phyloP scores from a whole-genome alignment of 352 stramenopile species.

The Elongisporangium anandrum region DNA sequence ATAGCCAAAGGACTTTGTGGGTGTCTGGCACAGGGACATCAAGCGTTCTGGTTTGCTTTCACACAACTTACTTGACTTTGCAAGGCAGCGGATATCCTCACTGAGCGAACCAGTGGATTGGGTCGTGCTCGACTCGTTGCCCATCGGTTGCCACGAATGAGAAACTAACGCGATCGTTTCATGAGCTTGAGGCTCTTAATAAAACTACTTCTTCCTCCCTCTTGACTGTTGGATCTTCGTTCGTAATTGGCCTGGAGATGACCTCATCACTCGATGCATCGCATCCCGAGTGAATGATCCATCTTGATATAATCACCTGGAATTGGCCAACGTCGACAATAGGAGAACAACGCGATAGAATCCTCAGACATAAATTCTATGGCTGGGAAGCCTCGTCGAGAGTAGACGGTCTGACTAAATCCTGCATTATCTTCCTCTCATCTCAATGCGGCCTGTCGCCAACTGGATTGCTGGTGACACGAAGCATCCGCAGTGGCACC shows the following conservation, averaged over 20 bases:
- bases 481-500: constrained; percentile 58
- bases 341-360: no score
- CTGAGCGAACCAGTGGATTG: not conserved
- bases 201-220: constrained; percentile 3
- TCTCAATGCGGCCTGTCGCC: constrained; percentile 41
- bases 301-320: no score
- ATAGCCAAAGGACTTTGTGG: no score
- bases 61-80: not conserved
- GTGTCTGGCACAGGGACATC: no score
- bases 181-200: not conserved
- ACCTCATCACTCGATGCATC: no score
- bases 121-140: not conserved
- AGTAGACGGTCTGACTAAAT: no score
- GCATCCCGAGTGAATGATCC: no score
- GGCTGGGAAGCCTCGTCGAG: no score
- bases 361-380: no score
- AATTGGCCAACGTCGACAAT: no score
- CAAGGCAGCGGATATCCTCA: not conserved
- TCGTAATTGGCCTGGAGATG: no score
- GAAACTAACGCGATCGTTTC: not conserved
- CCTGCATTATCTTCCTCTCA: constrained; percentile 14
- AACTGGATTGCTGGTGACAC: constrained; percentile 58
- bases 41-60: not conserved
- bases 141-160: not conserved
- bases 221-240: not conserved